A percentile compares a stretch with the other conserved stretches of the same genome.
These are phyloP conservation scores for Vigna reflexopilosa DNA, from an alignment of 306 rosid species.

Conservation along the genomic window DNA sequence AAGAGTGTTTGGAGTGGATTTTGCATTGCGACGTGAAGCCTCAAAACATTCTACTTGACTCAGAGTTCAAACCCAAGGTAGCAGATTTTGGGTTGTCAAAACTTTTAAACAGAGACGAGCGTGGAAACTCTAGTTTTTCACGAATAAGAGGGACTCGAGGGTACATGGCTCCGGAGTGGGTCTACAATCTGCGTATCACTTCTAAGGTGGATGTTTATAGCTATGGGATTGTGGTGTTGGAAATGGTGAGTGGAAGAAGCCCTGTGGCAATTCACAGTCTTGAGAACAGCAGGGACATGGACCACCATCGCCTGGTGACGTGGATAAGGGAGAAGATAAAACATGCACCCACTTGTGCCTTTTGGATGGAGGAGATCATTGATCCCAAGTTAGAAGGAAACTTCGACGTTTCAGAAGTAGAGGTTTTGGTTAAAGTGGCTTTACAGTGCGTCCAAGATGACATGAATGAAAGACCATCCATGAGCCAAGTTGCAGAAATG, in stretches of 20 bases:
- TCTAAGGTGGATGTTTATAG: conserved; percentile 82
- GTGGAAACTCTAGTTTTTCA: conserved; percentile 48
- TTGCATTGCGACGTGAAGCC: conserved; percentile 83
- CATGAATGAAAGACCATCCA: conserved; percentile 62
- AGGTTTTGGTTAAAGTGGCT: conserved; percentile 54
- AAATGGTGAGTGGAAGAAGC: conserved; percentile 64
- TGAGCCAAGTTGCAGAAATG: conserved; percentile 67
- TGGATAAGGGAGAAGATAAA: conserved; percentile 53
- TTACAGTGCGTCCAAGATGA: conserved; percentile 65
- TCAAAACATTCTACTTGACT: conserved; percentile 65
- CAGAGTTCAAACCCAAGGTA: conserved; percentile 60
- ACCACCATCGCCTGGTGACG: conserved; percentile 47
- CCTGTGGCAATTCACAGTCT: conserved; percentile 41
- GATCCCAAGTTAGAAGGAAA: conserved; percentile 53
- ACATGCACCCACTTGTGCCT: background rate
- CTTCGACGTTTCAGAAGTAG: conserved; percentile 44
- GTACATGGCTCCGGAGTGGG: conserved; percentile 82
- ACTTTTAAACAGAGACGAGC: conserved; percentile 56
- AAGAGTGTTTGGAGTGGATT: conserved; percentile 84
- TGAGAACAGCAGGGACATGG: conserved; percentile 37
- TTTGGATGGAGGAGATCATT: conserved; percentile 54
- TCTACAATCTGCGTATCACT: conserved; percentile 62
- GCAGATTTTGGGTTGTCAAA: conserved; percentile 77
- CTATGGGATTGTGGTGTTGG: conserved; percentile 71
- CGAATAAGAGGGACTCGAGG: conserved; percentile 74